Evolutionary conservation across 345 rosid species (phyloP).

Genomic region (Gossypium sturtianum): DNA sequence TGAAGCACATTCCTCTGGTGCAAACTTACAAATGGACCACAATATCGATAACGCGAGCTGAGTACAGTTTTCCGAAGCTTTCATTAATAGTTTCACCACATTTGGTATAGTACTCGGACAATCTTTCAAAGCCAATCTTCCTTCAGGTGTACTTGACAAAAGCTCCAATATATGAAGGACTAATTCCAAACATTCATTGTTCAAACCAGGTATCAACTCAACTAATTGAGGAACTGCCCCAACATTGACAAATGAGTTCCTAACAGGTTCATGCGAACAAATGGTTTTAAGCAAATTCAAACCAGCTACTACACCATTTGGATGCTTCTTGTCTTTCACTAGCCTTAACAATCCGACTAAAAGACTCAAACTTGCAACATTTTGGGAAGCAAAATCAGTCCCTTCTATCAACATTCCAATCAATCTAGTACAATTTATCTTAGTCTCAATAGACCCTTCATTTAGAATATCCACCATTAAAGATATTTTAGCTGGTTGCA

Average conservation of each 20-base stretch:
- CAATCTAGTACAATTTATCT: background rate
- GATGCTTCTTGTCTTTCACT: background rate
- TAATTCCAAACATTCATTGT: background rate
- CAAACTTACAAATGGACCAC: slow-evolving; percentile 4
- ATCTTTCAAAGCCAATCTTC: slow-evolving; percentile 55
- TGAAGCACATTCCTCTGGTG: background rate
- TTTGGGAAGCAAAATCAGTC: background rate
- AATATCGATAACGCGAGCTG: slow-evolving; percentile 42
- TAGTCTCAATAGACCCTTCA: background rate
- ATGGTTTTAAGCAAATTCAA: background rate
- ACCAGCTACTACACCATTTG: background rate
- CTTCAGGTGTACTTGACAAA: slow-evolving; percentile 26
- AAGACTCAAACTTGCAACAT: background rate
- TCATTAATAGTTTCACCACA: slow-evolving; percentile 47
- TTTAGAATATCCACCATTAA: background rate
- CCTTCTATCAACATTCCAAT: background rate
- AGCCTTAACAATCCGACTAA: background rate
- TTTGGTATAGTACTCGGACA: slow-evolving; percentile 44
- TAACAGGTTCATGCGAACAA: background rate
- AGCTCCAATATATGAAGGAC: background rate
- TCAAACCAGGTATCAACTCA: background rate
- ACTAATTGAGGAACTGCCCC: slow-evolving; percentile 1
- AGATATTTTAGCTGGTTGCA: background rate
- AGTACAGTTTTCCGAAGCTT: slow-evolving; percentile 55
- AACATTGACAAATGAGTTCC: background rate